Evolutionary conservation across 495 filamentous ascomycete species (phyloP).

Genomic region (Arthonia radiata): DNA sequence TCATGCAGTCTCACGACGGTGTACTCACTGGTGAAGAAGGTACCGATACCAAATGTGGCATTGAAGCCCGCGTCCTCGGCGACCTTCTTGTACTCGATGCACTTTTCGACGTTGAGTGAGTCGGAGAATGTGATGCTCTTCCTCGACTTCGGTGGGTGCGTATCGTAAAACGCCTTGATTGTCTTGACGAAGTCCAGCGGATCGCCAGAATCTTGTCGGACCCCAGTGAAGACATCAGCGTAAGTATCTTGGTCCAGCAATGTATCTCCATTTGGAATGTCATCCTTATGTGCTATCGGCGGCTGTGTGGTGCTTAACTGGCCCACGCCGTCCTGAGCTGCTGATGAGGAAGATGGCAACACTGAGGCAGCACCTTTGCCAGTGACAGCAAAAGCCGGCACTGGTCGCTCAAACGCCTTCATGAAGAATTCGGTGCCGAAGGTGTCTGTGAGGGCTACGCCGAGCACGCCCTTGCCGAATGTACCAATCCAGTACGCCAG

Average conservation of each 20-base stretch:
- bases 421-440: constrained; percentile 87
- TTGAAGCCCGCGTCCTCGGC: constrained; percentile 60
- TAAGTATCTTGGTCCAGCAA: constrained; percentile 27
- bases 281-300: constrained; percentile 6
- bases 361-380: constrained; percentile 5
- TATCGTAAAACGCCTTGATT: constrained; percentile 71
- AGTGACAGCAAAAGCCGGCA: constrained; percentile 13
- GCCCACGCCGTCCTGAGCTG: constrained; percentile 1
- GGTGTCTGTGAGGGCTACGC: constrained; percentile 90
- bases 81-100: constrained; percentile 64
- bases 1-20: not conserved
- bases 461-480: constrained; percentile 75
- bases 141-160: constrained; percentile 44
- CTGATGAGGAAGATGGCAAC: constrained; percentile 4
- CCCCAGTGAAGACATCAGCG: constrained; percentile 64
- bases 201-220: constrained; percentile 89
- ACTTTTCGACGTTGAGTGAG: constrained; percentile 72
- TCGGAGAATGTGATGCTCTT: constrained; percentile 97
- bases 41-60: constrained; percentile 78
- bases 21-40: constrained; percentile 61
- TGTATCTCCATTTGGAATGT: not conserved
- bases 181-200: constrained; percentile 56
- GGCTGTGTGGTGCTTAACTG: constrained; percentile 8
- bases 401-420: constrained; percentile 47
- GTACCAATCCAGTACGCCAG: constrained; percentile 72